A percentile compares a stretch with the other conserved stretches of the same genome.
phyloP scores from a whole-genome alignment of 179 eudicot genomes.

The Patellifolia procumbens region DNA sequence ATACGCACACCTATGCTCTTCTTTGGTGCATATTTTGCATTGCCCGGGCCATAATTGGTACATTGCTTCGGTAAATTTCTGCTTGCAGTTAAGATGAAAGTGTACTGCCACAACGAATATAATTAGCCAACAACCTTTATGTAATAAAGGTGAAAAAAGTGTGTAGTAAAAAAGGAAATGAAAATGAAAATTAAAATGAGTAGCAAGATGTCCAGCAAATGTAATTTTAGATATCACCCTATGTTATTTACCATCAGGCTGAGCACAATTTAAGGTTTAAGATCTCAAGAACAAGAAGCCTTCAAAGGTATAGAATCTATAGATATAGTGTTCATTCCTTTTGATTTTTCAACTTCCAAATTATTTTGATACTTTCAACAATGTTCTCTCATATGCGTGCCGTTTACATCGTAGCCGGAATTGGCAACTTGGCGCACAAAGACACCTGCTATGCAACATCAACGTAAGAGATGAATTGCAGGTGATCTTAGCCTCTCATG shows the following conservation, averaged over 20 bases:
- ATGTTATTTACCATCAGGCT: background rate
- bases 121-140: slow-evolving; percentile 8
- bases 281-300: background rate
- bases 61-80: slow-evolving; percentile 81
- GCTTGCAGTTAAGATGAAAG: slow-evolving; percentile 86
- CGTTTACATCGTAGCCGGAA: background rate
- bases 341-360: too few species aligned
- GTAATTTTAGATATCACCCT: background rate
- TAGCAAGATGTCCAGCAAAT: background rate
- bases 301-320: background rate
- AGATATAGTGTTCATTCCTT: background rate
- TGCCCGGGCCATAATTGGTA: slow-evolving; percentile 56
- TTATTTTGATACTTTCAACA: background rate
- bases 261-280: background rate
- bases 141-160: background rate
- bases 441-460: background rate
- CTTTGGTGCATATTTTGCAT: slow-evolving; percentile 59
- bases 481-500: background rate
- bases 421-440: background rate
- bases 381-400: background rate
- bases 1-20: slow-evolving; percentile 84
- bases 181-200: background rate
- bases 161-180: background rate
- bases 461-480: background rate
- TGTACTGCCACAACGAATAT: slow-evolving; percentile 55